These are phyloP conservation scores for Ophiorrhiza pumila DNA, from an alignment of 257 asterid genomes.

Conservation along the genomic window DNA sequence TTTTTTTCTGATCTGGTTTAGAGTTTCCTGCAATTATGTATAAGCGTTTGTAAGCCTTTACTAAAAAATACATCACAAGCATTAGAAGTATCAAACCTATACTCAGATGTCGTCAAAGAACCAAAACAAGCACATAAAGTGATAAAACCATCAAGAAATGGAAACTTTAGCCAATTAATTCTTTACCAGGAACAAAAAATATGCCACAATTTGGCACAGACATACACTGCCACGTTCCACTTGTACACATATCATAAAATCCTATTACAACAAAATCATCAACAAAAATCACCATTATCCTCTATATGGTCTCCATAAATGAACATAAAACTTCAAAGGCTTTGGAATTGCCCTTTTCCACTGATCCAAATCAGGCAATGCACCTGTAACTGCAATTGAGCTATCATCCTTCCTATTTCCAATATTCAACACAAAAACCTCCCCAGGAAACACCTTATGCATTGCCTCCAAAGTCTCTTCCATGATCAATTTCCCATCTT, in stretches of 20 bases:
- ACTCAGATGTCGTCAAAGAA: no score
- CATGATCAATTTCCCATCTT: slow-evolving; percentile 68
- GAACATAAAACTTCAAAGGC: slow-evolving; percentile 61
- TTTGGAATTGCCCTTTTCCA: slow-evolving; percentile 57
- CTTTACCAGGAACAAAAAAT: background rate
- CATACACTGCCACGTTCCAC: background rate
- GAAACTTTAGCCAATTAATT: no score
- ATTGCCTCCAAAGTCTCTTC: slow-evolving; percentile 70
- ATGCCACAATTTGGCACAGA: background rate
- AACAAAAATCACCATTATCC: background rate
- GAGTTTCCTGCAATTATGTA: no score
- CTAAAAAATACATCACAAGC: no score
- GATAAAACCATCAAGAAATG: no score
- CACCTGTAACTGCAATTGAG: slow-evolving; percentile 66
- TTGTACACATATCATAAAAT: background rate
- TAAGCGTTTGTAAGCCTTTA: no score
- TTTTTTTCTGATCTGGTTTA: no score
- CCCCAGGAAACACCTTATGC: slow-evolving; percentile 39
- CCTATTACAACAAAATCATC: background rate
- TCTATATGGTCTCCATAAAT: slow-evolving; percentile 54
- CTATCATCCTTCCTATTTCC: slow-evolving; percentile 67
- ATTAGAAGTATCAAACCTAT: no score
- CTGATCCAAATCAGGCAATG: slow-evolving; percentile 44
- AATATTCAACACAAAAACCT: slow-evolving; percentile 49
- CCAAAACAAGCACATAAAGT: no score